Base-by-base conservation (phyloP, 164 flowering plant genomes). In the Saururus chinensis region DNA sequence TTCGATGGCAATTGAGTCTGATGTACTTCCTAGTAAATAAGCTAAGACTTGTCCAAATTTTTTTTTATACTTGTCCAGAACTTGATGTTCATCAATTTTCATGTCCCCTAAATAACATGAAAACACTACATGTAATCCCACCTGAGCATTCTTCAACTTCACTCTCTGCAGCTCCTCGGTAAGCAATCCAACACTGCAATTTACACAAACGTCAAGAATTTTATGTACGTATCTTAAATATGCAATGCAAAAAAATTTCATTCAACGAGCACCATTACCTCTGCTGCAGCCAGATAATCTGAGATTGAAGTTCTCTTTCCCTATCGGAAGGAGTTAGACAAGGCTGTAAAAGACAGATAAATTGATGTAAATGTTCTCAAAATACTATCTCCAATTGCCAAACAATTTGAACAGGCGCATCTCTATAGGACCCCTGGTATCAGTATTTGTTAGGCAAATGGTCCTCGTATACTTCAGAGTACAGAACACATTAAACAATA, bases 251-350 rank as follows among this genome's bases (percentile, higher is more conserved):
- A n/a, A n/a, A n/a, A n/a, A n/a, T n/a, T n/a, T n/a, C n/a, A 10
- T 25, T 14, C 14, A 56, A 19, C 40, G 53, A 60, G 56, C 21
- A 24, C 26, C 30, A 66, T 54, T 80, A 84, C 89, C 80, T 82
- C 63, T 78, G 84, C 61, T 84, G 83, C 72, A 81, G 69, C 52
- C 70, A 77, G 51, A 71, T 64, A 63, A 82, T 67, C 69, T 76
- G 85, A 48, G 77, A 56, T 51, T 74, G 73, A 55, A 81, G 71
- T 65, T 80, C 86, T 61, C 70, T 73, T 71, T 81, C 85, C 59
- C 71, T 73, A 35, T 59, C 64, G 16, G 58, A 9, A 48, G 80
- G 70, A 69, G 74, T 65, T 51, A 66, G 61, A 56, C 58, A 60
- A 20, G 57, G 59, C 84, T 83, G 79, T 74, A 76, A 54, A n/a